Evolutionary conservation across 2,329 filamentous ascomycete genomes (phyloP).

Genomic region (Microcyclospora pomicola): DNA sequence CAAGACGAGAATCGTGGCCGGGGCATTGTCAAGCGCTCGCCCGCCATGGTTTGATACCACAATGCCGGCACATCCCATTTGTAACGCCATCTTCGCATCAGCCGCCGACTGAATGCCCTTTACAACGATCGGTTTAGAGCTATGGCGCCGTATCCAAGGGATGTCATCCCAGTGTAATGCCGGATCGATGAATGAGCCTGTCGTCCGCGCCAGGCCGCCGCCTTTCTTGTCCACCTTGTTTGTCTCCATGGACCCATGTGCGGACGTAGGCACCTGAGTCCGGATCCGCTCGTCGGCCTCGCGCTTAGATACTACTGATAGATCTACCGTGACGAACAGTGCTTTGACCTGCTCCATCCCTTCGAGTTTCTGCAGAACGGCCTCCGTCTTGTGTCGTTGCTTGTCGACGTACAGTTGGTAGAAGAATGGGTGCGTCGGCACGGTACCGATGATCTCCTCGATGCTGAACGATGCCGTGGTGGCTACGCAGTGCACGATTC

Average conservation of each 20-base stretch:
- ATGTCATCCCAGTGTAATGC: conserved; percentile 38
- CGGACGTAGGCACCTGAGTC: conserved; percentile 47
- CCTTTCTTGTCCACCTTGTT: conserved; percentile 41
- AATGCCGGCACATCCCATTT: conserved; percentile 33
- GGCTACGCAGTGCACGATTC: conserved; percentile 21
- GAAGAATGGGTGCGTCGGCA: conserved; percentile 29
- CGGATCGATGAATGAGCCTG: conserved; percentile 44
- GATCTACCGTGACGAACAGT: conserved; percentile 47
- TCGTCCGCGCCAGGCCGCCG: conserved; percentile 39
- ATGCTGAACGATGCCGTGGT: conserved; percentile 18
- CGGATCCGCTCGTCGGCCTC: conserved; percentile 33
- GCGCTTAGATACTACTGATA: conserved; percentile 43
- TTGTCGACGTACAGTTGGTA: conserved; percentile 52
- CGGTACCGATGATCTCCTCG: conserved; percentile 20
- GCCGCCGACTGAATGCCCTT: conserved; percentile 31
- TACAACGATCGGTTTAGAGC: conserved; percentile 40
- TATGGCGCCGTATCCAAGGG: conserved; percentile 27
- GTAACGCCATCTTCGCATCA: conserved; percentile 29
- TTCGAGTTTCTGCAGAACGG: conserved; percentile 35
- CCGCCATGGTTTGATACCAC: conserved; percentile 42
- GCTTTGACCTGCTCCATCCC: conserved; percentile 35
- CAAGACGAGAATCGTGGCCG: conserved; percentile 43
- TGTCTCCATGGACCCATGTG: conserved; percentile 39
- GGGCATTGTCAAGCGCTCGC: conserved; percentile 34
- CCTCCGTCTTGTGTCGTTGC: conserved; percentile 38